Percentiles rank a stretch among this genome's conserved stretches.
phyloP scores from a whole-genome alignment of 345 rosid species.

The Luvunga scandens region DNA sequence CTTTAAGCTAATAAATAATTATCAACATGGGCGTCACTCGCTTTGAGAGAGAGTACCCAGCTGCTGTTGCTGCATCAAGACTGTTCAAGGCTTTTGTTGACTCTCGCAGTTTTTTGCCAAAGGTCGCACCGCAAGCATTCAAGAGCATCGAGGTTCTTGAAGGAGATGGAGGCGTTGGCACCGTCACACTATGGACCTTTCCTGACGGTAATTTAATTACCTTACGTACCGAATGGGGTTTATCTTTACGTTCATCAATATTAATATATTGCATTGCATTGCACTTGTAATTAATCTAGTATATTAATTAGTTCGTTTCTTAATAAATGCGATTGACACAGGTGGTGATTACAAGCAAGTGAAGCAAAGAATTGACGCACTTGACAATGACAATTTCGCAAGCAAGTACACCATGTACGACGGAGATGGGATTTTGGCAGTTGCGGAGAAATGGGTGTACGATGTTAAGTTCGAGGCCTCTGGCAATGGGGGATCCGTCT shows the following conservation, averaged over 20 bases:
- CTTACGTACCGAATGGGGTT: no score
- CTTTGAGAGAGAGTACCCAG: background rate
- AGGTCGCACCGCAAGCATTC: conserved; percentile 25
- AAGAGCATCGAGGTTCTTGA: conserved; percentile 19
- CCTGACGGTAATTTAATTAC: conserved; percentile 7
- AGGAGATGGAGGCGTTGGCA: conserved; percentile 39
- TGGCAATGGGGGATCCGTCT: background rate
- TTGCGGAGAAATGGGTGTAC: conserved; percentile 14
- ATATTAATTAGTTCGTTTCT: no score
- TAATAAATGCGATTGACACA: background rate
- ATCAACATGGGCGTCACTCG: conserved; percentile 12
- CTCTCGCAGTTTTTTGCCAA: conserved; percentile 12
- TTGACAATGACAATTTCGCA: conserved; percentile 31
- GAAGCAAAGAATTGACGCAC: conserved; percentile 34
- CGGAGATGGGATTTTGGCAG: conserved; percentile 16
- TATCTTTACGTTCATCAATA: no score
- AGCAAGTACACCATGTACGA: conserved; percentile 31
- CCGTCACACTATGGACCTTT: conserved; percentile 27
- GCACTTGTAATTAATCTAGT: no score
- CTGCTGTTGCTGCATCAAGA: background rate
- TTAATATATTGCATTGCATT: no score
- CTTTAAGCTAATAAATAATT: background rate
- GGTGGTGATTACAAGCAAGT: conserved; percentile 10
- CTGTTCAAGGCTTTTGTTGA: conserved; percentile 8
- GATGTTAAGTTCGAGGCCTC: conserved; percentile 23